Evolutionary conservation across 179 eudicot genomes (phyloP).

Genomic region (Sideroxylon spinosum): DNA sequence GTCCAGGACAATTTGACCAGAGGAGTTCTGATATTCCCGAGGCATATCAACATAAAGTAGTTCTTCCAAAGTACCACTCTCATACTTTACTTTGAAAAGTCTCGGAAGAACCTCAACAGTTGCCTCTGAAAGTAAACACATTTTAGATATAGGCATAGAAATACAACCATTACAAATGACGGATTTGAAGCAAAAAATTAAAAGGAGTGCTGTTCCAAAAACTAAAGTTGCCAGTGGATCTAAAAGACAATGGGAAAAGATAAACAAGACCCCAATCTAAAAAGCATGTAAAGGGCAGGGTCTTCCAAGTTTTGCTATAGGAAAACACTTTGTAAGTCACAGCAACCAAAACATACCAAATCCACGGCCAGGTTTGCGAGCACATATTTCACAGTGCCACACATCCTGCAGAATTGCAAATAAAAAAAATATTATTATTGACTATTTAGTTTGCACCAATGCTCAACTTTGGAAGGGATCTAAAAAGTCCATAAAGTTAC

Average conservation of each 20-base stretch:
- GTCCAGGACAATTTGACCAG: conserved; percentile 93
- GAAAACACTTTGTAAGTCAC: background rate
- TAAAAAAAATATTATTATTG: background rate
- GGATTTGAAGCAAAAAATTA: background rate
- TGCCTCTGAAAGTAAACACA: conserved; percentile 60
- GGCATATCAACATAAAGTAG: conserved; percentile 98
- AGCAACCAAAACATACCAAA: conserved; percentile 62
- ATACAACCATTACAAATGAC: background rate
- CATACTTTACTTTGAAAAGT: conserved; percentile 93
- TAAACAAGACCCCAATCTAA: background rate
- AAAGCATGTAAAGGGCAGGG: background rate
- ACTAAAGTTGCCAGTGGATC: background rate
- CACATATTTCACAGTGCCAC: conserved; percentile 99
- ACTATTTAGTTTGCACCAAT: background rate
- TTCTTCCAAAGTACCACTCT: conserved; percentile 97
- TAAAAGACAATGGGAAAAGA: background rate
- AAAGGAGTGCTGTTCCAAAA: background rate
- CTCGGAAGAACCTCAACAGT: conserved; percentile 96
- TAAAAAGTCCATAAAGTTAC: too few relatives aligned
- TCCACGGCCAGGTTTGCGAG: conserved; percentile 96
- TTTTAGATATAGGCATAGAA: background rate
- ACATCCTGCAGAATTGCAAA: conserved; percentile 61
- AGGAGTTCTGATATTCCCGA: conserved; percentile 75
- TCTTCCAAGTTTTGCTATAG: background rate
- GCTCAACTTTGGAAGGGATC: too few relatives aligned